Evolutionary conservation across 2,329 filamentous ascomycete genomes (phyloP).

Genomic region (Aspergillus sp.): DNA sequence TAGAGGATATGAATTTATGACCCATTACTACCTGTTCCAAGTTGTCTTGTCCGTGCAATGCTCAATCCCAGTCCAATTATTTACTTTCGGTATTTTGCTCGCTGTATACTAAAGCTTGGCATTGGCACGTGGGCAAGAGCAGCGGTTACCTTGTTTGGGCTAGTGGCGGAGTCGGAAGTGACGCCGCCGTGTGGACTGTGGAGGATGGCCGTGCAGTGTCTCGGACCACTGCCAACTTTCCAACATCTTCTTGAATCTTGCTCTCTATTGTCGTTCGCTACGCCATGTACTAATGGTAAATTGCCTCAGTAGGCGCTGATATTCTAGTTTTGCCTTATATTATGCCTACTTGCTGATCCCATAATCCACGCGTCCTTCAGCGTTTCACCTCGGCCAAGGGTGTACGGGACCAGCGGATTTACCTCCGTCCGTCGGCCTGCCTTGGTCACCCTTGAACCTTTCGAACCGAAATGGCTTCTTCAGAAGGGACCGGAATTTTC

Average conservation of each 20-base stretch:
- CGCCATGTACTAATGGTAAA: neutral
- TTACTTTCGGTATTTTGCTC: neutral
- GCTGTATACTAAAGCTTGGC: neutral
- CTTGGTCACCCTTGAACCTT: neutral
- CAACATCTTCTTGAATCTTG: neutral
- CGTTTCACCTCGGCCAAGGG: neutral
- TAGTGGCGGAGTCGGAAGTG: constrained; percentile 10
- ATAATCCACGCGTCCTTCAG: neutral
- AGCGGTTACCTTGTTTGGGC: constrained; percentile 5
- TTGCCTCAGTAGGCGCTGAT: neutral
- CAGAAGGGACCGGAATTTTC: constrained; percentile 18
- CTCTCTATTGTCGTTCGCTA: neutral
- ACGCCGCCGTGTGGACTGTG: neutral
- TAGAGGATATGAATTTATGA: constrained; percentile 5
- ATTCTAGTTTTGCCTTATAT: neutral
- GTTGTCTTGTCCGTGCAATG: neutral
- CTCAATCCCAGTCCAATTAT: neutral
- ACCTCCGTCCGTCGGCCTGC: neutral
- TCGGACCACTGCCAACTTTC: neutral
- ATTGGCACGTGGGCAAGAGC: constrained; percentile 1
- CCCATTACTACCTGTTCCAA: neutral
- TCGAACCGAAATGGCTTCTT: constrained; percentile 23
- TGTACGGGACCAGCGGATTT: neutral
- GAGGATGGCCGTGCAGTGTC: neutral
- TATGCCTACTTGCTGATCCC: constrained; percentile 6